phyloP scores from a whole-genome alignment of 768 basidiomycete genomes.

The Podaxis pistillaris region DNA sequence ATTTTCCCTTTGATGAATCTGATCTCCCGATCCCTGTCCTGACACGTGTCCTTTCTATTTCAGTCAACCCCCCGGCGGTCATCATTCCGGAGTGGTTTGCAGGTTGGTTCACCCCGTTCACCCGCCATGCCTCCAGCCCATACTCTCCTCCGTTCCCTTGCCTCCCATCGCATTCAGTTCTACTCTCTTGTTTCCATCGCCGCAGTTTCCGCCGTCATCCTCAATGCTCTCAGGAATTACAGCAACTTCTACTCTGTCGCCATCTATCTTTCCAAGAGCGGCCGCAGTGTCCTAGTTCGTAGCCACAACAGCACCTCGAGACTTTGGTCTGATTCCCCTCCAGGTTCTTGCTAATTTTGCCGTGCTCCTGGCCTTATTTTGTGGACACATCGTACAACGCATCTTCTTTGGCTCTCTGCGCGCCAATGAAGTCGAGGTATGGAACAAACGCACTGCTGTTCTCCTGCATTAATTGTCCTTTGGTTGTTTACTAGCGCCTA shows the following conservation, averaged over 20 bases:
- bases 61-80: background rate
- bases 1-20: background rate
- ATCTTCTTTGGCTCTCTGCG: conserved; percentile 91
- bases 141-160: conserved; percentile 47
- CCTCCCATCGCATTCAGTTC: conserved; percentile 62
- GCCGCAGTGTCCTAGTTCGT: conserved; percentile 85
- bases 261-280: conserved; percentile 90
- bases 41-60: background rate
- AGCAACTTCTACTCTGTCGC: conserved; percentile 94
- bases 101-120: background rate
- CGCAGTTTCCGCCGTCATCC: conserved; percentile 70
- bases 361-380: conserved; percentile 70
- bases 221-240: conserved; percentile 77
- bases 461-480: background rate
- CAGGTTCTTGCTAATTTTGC: conserved; percentile 92
- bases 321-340: conserved; percentile 8
- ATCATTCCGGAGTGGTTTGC: background rate
- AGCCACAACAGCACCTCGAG: background rate
- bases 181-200: conserved; percentile 68
- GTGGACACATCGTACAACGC: conserved; percentile 75
- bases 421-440: conserved; percentile 88
- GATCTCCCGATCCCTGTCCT: background rate
- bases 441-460: conserved; percentile 20
- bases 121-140: conserved; percentile 28
- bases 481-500: conserved; percentile 60